Conservation (phyloP, 2,329 filamentous ascomycete genomes). For the Pseudocercospora pini-densiflorae region DNA sequence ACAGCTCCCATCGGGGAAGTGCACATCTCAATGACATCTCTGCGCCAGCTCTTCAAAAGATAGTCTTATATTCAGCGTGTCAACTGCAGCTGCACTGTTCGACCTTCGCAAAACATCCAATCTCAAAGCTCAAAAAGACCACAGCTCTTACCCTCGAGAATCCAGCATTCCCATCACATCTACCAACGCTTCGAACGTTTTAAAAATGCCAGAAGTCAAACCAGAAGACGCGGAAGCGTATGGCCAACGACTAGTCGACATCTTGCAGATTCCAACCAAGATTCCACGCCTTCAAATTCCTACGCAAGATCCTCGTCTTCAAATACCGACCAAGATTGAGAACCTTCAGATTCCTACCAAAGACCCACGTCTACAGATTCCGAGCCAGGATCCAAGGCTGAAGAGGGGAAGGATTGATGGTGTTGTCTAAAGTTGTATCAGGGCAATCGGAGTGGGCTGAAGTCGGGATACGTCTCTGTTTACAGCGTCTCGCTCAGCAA, state of each 20-base stretch:
- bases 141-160: background rate
- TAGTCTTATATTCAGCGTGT: background rate
- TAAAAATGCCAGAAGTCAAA: background rate
- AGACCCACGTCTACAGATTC: slow-evolving; percentile 9
- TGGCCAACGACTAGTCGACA: slow-evolving; percentile 1
- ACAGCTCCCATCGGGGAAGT: background rate
- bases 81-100: background rate
- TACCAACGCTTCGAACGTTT: background rate
- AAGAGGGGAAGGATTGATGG: slow-evolving; percentile 11
- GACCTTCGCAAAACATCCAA: background rate
- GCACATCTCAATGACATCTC: background rate
- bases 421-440: too few species aligned
- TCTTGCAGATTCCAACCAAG: slow-evolving; percentile 12
- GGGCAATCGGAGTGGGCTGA: background rate
- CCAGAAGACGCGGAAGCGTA: slow-evolving; percentile 8
- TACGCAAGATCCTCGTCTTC: slow-evolving; percentile 4
- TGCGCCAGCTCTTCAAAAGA: background rate
- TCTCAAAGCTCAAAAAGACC: background rate
- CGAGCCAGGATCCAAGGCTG: slow-evolving; percentile 10
- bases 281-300: slow-evolving; percentile 4
- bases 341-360: background rate
- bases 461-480: too few species aligned
- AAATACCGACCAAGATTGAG: slow-evolving; percentile 8
- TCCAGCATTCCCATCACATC: background rate
- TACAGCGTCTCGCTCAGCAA: too few species aligned